phyloP scores from a whole-genome alignment of 73 alveolate genomes.

The Urostyla sp. region DNA sequence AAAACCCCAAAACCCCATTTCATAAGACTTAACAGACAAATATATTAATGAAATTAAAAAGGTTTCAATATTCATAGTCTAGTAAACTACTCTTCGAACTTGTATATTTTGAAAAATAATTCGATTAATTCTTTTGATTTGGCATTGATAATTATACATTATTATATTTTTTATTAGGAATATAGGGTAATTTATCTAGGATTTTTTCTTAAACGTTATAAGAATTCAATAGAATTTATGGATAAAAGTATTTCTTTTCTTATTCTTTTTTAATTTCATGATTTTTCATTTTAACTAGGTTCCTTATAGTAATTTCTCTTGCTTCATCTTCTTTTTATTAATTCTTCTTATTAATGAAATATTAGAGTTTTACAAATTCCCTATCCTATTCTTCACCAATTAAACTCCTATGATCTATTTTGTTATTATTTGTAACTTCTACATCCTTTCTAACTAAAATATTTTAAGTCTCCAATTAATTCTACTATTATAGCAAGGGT shows the following conservation, averaged over 20 bases:
- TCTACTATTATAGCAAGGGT: slow-evolving; percentile 1
- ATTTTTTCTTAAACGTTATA: slow-evolving; percentile 30
- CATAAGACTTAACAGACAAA: neutral
- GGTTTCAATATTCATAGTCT: neutral
- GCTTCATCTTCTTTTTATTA: slow-evolving; percentile 3
- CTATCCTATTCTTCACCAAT: slow-evolving; percentile 23
- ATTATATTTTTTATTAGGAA: too few species aligned
- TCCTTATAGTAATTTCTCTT: too few species aligned
- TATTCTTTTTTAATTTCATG: neutral
- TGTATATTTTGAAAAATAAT: too few species aligned
- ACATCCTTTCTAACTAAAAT: slow-evolving; percentile 12
- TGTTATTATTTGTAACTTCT: neutral
- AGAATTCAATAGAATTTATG: slow-evolving; percentile 24
- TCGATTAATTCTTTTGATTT: too few species aligned
- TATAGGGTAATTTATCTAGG: slow-evolving; percentile 29
- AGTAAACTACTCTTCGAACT: too few species aligned
- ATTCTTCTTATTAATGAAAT: slow-evolving; percentile 29
- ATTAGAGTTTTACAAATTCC: neutral
- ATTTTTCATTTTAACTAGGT: too few species aligned
- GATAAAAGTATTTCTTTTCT: slow-evolving; percentile 22
- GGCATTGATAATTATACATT: too few species aligned
- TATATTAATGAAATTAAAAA: neutral
- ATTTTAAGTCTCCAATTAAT: neutral
- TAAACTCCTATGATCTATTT: neutral
- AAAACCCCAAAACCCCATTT: slow-evolving; percentile 49